A percentile compares a stretch with the other conserved stretches of the same genome.
Conservation (phyloP, 306 rosid genomes). For the Fagus crenata region DNA sequence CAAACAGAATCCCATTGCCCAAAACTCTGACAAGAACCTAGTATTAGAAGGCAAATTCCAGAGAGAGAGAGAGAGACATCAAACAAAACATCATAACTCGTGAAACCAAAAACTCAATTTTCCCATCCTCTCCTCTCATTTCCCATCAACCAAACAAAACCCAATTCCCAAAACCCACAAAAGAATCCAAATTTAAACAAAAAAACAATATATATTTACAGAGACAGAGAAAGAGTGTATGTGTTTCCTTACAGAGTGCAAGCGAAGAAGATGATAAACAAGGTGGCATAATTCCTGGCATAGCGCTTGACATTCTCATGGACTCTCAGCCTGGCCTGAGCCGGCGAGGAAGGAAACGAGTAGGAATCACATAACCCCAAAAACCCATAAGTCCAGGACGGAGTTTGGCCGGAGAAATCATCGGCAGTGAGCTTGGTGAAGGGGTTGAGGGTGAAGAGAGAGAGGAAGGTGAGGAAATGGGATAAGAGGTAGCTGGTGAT, state of each 20-base stretch:
- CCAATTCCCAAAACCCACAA: constrained; percentile 18
- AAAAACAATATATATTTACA: neutral
- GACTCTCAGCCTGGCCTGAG: constrained; percentile 78
- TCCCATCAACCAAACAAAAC: neutral
- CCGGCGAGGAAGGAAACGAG: constrained; percentile 74
- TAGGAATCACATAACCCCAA: constrained; percentile 58
- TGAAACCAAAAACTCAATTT: neutral
- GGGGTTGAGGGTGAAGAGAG: constrained; percentile 75
- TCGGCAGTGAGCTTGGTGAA: constrained; percentile 75
- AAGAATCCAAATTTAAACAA: neutral
- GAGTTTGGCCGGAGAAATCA: constrained; percentile 66
- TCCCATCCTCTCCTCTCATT: neutral
- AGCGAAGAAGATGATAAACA: constrained; percentile 66
- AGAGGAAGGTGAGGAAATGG: constrained; percentile 56
- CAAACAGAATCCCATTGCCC: neutral
- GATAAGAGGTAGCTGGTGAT: constrained; percentile 53
- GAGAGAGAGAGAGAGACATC: no score
- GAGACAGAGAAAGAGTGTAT: constrained; percentile 2
- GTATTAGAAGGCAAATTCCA: no score
- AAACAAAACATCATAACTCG: no score
- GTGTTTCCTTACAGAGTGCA: constrained; percentile 61
- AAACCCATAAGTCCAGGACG: constrained; percentile 75
- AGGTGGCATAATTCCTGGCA: constrained; percentile 78
- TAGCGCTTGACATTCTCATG: constrained; percentile 91
- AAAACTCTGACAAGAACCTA: no score